Evolutionary conservation across 2,329 filamentous ascomycete genomes (phyloP), one percentile per base, ranked within the genome.

Genomic region (Gnomoniopsis sp.): DNA sequence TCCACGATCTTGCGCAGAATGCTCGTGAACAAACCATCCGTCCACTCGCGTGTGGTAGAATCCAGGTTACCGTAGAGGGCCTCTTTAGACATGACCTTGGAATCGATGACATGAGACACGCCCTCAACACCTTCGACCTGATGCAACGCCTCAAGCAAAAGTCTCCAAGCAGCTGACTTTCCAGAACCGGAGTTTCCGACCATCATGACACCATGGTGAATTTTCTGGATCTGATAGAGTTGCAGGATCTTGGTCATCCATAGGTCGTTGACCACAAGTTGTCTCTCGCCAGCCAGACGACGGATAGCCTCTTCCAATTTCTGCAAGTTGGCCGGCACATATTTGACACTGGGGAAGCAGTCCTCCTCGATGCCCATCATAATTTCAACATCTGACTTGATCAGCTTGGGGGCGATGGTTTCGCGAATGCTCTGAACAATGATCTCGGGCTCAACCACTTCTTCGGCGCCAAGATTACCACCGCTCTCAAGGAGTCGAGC

Each of bases 171-270:
- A 1, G 90, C 87, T 44, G 95, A 97, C 77, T 99, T 99, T 70
- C 96, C 96, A 49, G 93, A 89, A n/a, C 96, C 95, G 33, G 96
- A 97, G 69, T 91, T 92, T 63, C 95, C 95, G 11, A 99, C 95
- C 95, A 99, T 98, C 96, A 99, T 99, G 30, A 99, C 95, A 88
- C 95, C 95, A 67, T 99, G 95, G 69, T 99, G 95, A 59, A 99
- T 92, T 65, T 88, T 90, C 74, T 98, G 95, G 63, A 99, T 99
- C 73, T 99, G 95, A 72, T 96, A 98, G 2, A 99, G 84, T 72
- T 99, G 95, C 10, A 99, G 81, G 36, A 96, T 88, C 77, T 99
- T 99, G 59, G 91, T 95, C 85, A 98, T 92, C 96, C 96, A 99
- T 49, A 88, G 87, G 57, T 98, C 93, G 59, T 88, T 97, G 65